phyloP scores from a whole-genome alignment of 805 yeast species.

The Candida ponderosae region DNA sequence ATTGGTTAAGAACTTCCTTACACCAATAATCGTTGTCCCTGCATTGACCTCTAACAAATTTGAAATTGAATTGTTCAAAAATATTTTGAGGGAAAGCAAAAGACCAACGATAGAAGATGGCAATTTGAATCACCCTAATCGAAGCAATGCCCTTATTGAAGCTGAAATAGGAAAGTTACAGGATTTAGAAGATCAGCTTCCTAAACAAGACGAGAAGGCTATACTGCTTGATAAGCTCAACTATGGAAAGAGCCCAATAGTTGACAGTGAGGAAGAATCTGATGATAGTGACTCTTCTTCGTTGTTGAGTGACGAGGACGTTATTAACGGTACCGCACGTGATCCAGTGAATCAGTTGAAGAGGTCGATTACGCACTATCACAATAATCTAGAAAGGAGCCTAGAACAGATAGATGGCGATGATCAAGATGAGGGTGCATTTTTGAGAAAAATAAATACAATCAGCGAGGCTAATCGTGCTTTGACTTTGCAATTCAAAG shows the following conservation, averaged over 20 bases:
- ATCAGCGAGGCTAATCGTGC: conserved; percentile 16
- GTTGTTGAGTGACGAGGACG: background rate
- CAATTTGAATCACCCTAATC: conserved; percentile 3
- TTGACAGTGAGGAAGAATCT: background rate
- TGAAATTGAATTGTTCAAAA: conserved; percentile 35
- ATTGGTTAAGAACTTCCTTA: conserved; percentile 52
- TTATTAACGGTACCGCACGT: background rate
- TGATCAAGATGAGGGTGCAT: background rate
- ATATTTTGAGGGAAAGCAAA: conserved; percentile 9
- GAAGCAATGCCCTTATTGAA: conserved; percentile 1
- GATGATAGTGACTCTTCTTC: background rate
- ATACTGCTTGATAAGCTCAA: background rate
- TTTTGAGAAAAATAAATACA: conserved; percentile 8
- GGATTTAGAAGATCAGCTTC: background rate
- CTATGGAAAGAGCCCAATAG: too few species aligned
- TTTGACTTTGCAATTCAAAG: conserved; percentile 16
- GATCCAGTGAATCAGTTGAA: conserved; percentile 4
- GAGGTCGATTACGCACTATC: conserved; percentile 4
- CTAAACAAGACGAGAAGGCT: background rate
- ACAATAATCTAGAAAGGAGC: conserved; percentile 2
- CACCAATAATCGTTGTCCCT: conserved; percentile 64
- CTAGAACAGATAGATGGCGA: conserved; percentile 1
- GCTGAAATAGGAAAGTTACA: background rate
- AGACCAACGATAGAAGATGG: conserved; percentile 4
- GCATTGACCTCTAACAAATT: conserved; percentile 48